phyloP scores from a whole-genome alignment of 306 rosid species.

The Nissolia schottii region DNA sequence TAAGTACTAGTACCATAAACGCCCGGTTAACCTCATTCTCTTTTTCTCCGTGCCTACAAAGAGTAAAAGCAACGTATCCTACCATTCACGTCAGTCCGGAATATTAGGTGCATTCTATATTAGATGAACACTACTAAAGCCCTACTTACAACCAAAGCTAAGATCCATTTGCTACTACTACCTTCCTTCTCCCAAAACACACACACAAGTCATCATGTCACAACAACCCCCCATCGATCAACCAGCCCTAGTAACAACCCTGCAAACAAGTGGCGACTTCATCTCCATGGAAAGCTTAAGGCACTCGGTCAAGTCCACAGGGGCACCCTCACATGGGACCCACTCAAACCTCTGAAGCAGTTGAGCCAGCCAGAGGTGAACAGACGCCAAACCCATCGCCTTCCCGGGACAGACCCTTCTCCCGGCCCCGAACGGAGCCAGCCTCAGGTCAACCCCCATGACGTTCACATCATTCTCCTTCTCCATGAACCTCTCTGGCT shows the following conservation, averaged over 20 bases:
- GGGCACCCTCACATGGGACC: conserved; percentile 14
- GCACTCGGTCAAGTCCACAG: conserved; percentile 51
- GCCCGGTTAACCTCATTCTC: not conserved
- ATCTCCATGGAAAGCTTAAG: conserved; percentile 80
- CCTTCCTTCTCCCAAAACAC: not conserved
- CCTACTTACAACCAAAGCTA: not conserved
- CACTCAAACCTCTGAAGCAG: conserved; percentile 57
- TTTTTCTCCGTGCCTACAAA: too few species aligned
- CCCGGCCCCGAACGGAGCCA: conserved; percentile 82
- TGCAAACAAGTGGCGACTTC: conserved; percentile 62
- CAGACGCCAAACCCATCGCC: conserved; percentile 72
- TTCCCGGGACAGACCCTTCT: conserved; percentile 81
- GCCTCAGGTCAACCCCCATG: conserved; percentile 63
- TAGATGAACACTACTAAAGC: too few species aligned
- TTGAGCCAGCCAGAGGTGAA: conserved; percentile 72
- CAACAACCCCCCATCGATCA: not conserved
- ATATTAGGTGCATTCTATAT: not conserved
- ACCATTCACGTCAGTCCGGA: not conserved
- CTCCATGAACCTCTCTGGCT: conserved; percentile 52
- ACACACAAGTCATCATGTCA: not conserved
- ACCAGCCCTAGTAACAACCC: conserved; percentile 48
- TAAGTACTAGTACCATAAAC: not conserved
- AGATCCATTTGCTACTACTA: not conserved
- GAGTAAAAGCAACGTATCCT: too few species aligned
- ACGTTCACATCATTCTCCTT: conserved; percentile 31